These are phyloP conservation scores for Fusarium multiceps DNA, from an alignment of 2,329 filamentous ascomycete species.

Conservation along the genomic window DNA sequence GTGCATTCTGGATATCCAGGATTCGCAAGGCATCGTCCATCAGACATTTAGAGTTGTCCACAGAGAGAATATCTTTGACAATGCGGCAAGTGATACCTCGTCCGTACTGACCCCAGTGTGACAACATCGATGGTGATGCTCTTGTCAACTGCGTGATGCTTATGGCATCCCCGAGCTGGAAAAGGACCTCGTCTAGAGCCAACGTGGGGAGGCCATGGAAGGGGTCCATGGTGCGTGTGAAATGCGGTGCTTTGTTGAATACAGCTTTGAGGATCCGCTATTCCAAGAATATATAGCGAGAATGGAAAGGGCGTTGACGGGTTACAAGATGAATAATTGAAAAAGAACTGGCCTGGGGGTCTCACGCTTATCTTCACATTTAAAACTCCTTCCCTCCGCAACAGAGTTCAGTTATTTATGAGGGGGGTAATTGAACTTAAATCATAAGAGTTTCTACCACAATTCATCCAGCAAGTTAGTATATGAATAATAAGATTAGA, in stretches of 20 bases:
- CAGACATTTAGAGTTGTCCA: not conserved
- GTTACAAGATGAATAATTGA: not conserved
- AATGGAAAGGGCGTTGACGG: accelerated
- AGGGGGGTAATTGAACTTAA: not conserved
- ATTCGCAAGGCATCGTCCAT: not conserved
- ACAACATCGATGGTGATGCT: not conserved
- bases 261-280: not conserved
- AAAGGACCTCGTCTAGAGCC: not conserved
- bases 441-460: not conserved
- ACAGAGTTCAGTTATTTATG: not conserved
- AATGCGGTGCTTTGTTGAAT: too few species aligned
- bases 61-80: not conserved
- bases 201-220: not conserved
- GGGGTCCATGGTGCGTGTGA: not conserved
- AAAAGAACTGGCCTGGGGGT: not conserved
- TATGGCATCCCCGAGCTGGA: not conserved
- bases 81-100: not conserved
- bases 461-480: accelerated
- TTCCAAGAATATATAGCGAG: not conserved
- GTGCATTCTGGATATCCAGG: not conserved
- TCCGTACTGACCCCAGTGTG: not conserved
- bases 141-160: not conserved
- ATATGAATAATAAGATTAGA: too few species aligned
- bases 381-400: not conserved
- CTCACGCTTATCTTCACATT: not conserved